Base-by-base conservation (phyloP, 768 basidiomycete species). In the Boletus insuetus region DNA sequence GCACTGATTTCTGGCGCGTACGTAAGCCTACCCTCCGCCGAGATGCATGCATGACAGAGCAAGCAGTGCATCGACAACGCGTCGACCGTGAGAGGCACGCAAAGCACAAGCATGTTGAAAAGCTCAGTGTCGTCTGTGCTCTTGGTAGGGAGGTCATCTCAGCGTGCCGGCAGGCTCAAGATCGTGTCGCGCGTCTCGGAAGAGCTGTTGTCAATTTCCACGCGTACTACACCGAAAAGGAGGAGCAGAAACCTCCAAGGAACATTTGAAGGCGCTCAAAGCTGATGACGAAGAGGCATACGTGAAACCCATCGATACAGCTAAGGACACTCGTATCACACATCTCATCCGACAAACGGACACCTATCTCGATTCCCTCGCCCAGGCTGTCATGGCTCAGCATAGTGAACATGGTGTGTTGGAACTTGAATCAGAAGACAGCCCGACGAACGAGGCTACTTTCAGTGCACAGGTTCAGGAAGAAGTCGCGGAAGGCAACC, bases 251-350 rank as follows among this genome's bases (percentile, higher is more conserved):
- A 71, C 84, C 43, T 86, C 90, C 44, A 98, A 98, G 77, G 97
- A 98, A 72, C 94, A 95, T 91, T 77, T 99, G 59, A 93, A 91
- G 76, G 97, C 96, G 10, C 85, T 98, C 63, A 94, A 96, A 75
- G 90, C 90, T 31, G 95, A 98, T 68, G 96, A 99, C 76, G 97
- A 99, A 77, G 97, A 98, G 74, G 95, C 93, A 19, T 99, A 99
- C 73, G 88, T 98, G 84, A 94, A 94, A 69, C 89, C 98, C 65
- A 92, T 99, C 65, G 97, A 98, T 71, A 97, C 95, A 17, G 96
- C 96, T 54, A 99, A 99, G 72, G 97, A 99, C 66, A 98, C 95
- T 11, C 89, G 97, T 73, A 98, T 99, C 74, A 97, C 95, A 0
- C 97, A 98, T 73, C 78, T 98, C 29, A 78, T 99, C 53, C 80